Evolutionary conservation across 1,139 yeast species (phyloP).

Genomic region (Suhomyces terraborum): DNA sequence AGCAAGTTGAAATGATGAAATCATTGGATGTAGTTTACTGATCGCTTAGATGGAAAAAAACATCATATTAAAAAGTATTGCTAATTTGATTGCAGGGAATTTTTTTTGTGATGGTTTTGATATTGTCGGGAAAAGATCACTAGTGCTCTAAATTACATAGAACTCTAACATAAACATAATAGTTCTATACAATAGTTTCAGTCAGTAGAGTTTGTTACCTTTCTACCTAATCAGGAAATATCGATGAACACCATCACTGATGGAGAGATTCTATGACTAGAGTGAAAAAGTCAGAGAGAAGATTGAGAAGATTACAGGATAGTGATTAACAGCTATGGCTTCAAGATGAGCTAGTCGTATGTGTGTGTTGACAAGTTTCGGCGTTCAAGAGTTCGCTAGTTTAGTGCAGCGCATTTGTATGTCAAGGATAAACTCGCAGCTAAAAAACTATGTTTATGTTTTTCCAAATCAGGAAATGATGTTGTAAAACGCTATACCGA

Average conservation of each 20-base stretch:
- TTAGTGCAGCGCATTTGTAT: not conserved
- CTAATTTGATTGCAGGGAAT: too few species aligned
- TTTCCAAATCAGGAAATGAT: conserved; percentile 24
- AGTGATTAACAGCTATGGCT: too few species aligned
- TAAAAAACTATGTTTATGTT: conserved; percentile 23
- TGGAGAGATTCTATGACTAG: not conserved
- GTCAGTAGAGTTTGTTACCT: not conserved
- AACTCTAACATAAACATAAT: not conserved
- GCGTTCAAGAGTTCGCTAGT: not conserved
- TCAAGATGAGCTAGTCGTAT: too few species aligned
- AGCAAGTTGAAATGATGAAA: not conserved
- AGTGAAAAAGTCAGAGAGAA: not conserved
- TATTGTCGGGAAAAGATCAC: not conserved
- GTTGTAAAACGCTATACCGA: conserved; percentile 14
- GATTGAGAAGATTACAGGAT: not conserved
- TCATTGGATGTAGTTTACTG: too few species aligned
- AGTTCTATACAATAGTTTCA: not conserved
- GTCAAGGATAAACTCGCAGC: conserved; percentile 13
- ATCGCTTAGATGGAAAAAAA: too few species aligned
- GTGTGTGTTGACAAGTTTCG: too few species aligned
- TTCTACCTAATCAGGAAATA: conserved; percentile 2
- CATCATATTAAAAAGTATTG: too few species aligned
- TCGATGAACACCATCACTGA: not conserved
- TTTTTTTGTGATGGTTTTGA: too few species aligned
- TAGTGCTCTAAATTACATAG: not conserved